phyloP scores from a whole-genome alignment of 257 asterid species.

The Cinchona pubescens region DNA sequence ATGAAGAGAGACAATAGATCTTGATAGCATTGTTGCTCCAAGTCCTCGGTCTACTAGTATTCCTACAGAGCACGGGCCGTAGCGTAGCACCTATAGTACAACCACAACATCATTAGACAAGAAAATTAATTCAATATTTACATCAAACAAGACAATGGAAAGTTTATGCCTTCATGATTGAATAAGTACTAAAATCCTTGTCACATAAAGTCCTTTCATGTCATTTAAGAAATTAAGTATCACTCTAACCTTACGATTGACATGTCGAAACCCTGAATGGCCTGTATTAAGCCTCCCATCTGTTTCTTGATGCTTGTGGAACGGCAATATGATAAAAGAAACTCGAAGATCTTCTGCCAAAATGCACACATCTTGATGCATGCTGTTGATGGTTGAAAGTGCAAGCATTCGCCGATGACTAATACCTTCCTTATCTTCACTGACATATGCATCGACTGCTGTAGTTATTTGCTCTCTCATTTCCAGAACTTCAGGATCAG shows the following conservation, averaged over 20 bases:
- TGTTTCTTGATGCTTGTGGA: slow-evolving; percentile 68
- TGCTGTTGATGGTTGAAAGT: slow-evolving; percentile 58
- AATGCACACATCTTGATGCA: slow-evolving; percentile 84
- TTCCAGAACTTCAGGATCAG: slow-evolving; percentile 55
- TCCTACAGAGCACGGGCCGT: too few relatives aligned
- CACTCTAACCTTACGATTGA: slow-evolving; percentile 66
- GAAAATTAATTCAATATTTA: too few relatives aligned
- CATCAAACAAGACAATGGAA: too few relatives aligned
- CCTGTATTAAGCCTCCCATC: slow-evolving; percentile 67
- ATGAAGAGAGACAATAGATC: slow-evolving; percentile 49
- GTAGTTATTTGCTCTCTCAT: slow-evolving; percentile 58
- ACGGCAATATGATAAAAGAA: slow-evolving; percentile 68
- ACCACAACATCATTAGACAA: too few relatives aligned
- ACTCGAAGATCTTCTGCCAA: slow-evolving; percentile 70
- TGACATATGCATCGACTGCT: slow-evolving; percentile 34
- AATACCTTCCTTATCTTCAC: slow-evolving; percentile 57
- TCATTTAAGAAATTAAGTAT: too few relatives aligned
- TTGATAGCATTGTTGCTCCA: too few relatives aligned
- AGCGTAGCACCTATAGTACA: too few relatives aligned
- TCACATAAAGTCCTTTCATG: too few relatives aligned
- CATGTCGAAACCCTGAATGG: slow-evolving; percentile 71
- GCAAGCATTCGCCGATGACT: slow-evolving; percentile 59
- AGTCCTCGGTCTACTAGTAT: too few relatives aligned
- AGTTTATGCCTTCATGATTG: too few relatives aligned
- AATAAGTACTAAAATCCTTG: too few relatives aligned